phyloP scores from a whole-genome alignment of 2,329 filamentous ascomycete genomes.

The Talaromyces sp. region DNA sequence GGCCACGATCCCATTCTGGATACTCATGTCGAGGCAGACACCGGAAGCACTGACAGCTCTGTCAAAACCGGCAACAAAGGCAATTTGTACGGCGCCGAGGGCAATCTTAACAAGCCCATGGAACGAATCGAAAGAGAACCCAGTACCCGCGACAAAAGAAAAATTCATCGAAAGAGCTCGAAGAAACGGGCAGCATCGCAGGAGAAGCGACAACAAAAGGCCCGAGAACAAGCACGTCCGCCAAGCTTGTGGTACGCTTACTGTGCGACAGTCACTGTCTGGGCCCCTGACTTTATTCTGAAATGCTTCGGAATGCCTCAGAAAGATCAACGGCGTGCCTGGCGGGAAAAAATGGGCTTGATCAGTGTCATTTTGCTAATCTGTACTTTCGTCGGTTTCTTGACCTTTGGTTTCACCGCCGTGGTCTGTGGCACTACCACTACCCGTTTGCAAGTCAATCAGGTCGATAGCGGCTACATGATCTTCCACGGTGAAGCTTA shows the following conservation, averaged over 20 bases:
- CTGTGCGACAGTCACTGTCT: constrained; percentile 89
- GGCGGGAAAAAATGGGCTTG: constrained; percentile 96
- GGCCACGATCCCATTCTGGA: constrained; percentile 86
- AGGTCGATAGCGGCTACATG: constrained; percentile 79
- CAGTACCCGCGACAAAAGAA: constrained; percentile 47
- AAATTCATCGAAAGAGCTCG: constrained; percentile 59
- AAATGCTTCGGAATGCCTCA: constrained; percentile 79
- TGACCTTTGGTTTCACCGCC: constrained; percentile 93
- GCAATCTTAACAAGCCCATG: constrained; percentile 39
- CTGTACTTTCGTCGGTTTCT: constrained; percentile 83
- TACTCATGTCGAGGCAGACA: constrained; percentile 51
- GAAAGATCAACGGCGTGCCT: constrained; percentile 83
- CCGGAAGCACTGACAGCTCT: constrained; percentile 59
- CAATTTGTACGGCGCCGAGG: constrained; percentile 29
- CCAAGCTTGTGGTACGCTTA: constrained; percentile 94
- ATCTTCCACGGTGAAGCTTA: constrained; percentile 94
- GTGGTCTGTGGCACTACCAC: constrained; percentile 74
- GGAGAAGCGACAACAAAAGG: constrained; percentile 55
- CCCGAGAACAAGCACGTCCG: constrained; percentile 62
- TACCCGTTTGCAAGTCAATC: constrained; percentile 71
- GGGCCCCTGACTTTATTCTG: constrained; percentile 81
- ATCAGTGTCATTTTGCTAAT: constrained; percentile 89
- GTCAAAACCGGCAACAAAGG: constrained; percentile 40
- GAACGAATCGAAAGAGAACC: constrained; percentile 25
- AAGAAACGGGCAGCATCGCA: constrained; percentile 49